phyloP scores from a whole-genome alignment of 2,329 filamentous ascomycete genomes.

The Penicillium aurantiogriseum region DNA sequence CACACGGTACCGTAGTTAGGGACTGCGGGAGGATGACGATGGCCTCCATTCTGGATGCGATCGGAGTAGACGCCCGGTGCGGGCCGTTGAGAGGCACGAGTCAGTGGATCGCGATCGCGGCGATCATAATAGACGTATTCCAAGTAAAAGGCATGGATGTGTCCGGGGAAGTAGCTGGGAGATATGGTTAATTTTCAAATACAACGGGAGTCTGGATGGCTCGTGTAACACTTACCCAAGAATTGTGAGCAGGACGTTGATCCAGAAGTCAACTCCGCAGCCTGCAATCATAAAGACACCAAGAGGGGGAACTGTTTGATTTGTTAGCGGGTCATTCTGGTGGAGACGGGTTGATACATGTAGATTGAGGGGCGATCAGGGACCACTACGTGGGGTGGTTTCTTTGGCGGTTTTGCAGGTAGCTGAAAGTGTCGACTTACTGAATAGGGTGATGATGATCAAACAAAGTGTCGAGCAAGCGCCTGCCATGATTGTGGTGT shows the following conservation, averaged over 20 bases:
- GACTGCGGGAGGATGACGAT: conserved; percentile 5
- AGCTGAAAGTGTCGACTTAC: conserved; percentile 35
- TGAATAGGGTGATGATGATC: conserved; percentile 48
- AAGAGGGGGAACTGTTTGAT: conserved; percentile 59
- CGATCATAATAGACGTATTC: conserved; percentile 82
- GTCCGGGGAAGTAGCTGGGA: conserved; percentile 68
- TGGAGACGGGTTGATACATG: background rate
- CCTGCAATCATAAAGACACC: conserved; percentile 65
- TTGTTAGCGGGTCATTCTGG: conserved; percentile 11
- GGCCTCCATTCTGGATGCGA: conserved; percentile 40
- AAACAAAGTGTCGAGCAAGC: conserved; percentile 42
- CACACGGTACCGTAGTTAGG: conserved; percentile 29
- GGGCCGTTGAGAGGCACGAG: conserved; percentile 18
- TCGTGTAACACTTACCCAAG: conserved; percentile 52
- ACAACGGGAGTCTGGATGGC: background rate
- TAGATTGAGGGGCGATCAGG: background rate
- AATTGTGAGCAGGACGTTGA: conserved; percentile 66
- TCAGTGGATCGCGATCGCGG: conserved; percentile 32
- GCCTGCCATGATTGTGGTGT: conserved; percentile 30
- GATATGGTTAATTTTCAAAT: conserved; percentile 9
- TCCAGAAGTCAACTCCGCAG: conserved; percentile 63
- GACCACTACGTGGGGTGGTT: background rate
- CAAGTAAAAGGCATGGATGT: conserved; percentile 77
- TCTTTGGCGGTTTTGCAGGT: background rate
- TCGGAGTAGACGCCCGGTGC: conserved; percentile 44